Percentiles rank a stretch among this genome's conserved stretches.
Conservation (phyloP, 1,139 yeast genomes). For the Saccharomyces hybrid region DNA sequence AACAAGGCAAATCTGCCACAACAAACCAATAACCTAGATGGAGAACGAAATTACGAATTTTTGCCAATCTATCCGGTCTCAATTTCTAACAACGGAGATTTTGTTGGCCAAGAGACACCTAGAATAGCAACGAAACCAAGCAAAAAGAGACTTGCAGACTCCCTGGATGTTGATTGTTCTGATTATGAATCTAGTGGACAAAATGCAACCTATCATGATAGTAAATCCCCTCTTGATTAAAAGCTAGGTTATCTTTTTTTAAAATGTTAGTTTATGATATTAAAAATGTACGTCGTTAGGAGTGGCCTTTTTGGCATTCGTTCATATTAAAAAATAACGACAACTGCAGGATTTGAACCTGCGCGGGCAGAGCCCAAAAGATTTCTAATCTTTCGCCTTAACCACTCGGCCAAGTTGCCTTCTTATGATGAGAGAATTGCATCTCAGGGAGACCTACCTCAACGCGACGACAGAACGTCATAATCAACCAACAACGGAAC, state of each 20-base stretch:
- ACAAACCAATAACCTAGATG: neutral
- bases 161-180: neutral
- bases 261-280: too few species aligned
- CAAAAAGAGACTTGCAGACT: neutral
- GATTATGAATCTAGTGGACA: neutral
- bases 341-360: constrained; percentile 36
- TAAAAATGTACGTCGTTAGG: too few species aligned
- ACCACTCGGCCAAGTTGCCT: constrained; percentile 49
- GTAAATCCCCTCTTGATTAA: neutral
- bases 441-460: too few species aligned
- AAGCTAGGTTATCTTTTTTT: neutral
- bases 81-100: neutral
- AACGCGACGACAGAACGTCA: too few species aligned
- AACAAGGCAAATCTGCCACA: neutral
- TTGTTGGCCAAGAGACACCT: neutral
- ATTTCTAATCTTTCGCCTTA: constrained; percentile 49
- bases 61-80: neutral
- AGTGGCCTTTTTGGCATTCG: too few species aligned
- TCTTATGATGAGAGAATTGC: too few species aligned
- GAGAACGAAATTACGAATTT: neutral
- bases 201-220: neutral
- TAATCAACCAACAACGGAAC: too few species aligned
- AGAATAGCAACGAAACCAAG: neutral
- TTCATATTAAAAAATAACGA: constrained; percentile 20
- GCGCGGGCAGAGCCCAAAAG: constrained; percentile 42